phyloP scores from a whole-genome alignment of 129 eudicot genomes.

The Chrysanthemum makinoi region DNA sequence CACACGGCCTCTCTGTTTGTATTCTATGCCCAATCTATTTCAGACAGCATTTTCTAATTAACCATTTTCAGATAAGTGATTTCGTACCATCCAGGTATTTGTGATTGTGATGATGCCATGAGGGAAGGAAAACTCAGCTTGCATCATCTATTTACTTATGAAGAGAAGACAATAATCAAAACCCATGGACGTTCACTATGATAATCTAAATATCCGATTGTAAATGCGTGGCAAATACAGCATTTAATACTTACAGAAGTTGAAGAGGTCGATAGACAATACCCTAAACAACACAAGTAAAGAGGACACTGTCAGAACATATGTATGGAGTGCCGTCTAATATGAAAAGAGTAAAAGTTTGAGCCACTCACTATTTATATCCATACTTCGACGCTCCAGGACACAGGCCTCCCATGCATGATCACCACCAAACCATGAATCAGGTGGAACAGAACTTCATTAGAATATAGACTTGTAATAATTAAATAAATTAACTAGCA shows the following conservation, averaged over 20 bases:
- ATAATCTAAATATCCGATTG: neutral
- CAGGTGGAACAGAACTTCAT: constrained; percentile 47
- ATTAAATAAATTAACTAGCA: neutral
- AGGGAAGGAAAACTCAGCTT: neutral
- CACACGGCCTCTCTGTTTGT: too few relatives aligned
- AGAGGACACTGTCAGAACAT: constrained; percentile 12
- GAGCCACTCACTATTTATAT: constrained; percentile 41
- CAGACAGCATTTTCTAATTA: too few relatives aligned
- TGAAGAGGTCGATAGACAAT: constrained; percentile 19
- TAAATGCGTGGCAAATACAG: neutral
- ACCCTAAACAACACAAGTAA: constrained; percentile 33
- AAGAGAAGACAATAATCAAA: neutral
- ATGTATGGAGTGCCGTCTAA: neutral
- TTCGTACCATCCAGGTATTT: too few relatives aligned
- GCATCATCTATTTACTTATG: constrained; percentile 5
- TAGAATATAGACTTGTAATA: constrained; percentile 28
- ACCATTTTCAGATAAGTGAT: too few relatives aligned
- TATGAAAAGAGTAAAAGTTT: neutral
- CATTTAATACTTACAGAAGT: constrained; percentile 41
- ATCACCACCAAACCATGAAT: constrained; percentile 66
- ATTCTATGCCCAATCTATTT: too few relatives aligned
- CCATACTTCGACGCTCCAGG: constrained; percentile 43
- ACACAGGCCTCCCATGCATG: constrained; percentile 36
- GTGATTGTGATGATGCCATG: too few relatives aligned
- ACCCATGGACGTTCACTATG: neutral